Evolutionary conservation across 2,329 filamentous ascomycete genomes (phyloP), one percentile per base, ranked within the genome.

Genomic region (Epichloe baconii): DNA sequence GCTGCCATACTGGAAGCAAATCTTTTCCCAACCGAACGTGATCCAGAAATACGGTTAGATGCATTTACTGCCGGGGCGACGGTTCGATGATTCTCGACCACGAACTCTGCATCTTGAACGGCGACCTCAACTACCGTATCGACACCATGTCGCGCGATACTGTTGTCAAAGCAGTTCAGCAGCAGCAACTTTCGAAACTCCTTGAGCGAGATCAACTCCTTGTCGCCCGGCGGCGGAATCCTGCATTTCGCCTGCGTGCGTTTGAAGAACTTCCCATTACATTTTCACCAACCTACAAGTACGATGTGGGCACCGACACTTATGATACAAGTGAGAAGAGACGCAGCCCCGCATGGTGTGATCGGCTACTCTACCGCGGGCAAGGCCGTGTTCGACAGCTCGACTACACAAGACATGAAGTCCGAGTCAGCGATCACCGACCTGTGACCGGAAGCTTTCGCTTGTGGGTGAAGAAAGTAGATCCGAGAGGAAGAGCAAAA

Each of bases 271-370:
- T 85, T 51, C 86, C 86, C 1, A 96, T 98, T 61, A 85, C 82
- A 0, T 98, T 98, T 64, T 84, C 88, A 7, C 93, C 93, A 0
- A 98, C 93, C 0, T 98, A 98, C 74, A 98, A 98, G 66, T 98
- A 98, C 66, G 93, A 98, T 59, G 88, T 97, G 0, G 90, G 90
- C 15, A 94, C 88, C 0, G 91, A 97, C 63, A 85, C 81, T 6
- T 98, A 97, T 66, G 93, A 98, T 64, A 85, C 86, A 0, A 91
- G 86, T 59, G 93, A 98, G 67, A 98, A 98, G 75, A 88, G 88
- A 66, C 80, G 93, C 47, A 85, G 88, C 21, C 93, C 93, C 0
- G 93, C 93, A 1, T 98, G 93, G 93, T 98, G 93, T 65, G 93
- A 98, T 71, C 81, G 93, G 37, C 71, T 98, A 38, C 71, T 98